Evolutionary conservation across 805 yeast species (phyloP).

Genomic region (Candida ficus): DNA sequence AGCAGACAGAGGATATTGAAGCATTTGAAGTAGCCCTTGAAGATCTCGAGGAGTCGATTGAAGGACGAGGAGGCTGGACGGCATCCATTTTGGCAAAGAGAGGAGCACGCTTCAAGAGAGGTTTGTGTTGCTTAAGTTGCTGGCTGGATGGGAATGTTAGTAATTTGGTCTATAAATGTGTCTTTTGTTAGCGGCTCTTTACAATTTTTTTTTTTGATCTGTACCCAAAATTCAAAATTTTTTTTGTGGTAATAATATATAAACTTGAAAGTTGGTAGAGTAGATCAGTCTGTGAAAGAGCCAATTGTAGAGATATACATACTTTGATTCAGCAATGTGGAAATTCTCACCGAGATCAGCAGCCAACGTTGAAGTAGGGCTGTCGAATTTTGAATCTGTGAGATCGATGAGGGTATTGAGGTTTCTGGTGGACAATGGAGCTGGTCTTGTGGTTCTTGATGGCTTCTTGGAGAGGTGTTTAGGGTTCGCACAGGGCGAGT

Average conservation of each 20-base stretch:
- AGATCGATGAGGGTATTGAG: constrained; percentile 17
- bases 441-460: constrained; percentile 7
- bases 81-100: constrained; percentile 5
- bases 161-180: background rate
- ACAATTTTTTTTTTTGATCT: background rate
- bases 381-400: constrained; percentile 31
- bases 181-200: background rate
- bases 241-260: no score
- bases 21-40: constrained; percentile 21
- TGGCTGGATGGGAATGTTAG: background rate
- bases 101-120: constrained; percentile 1
- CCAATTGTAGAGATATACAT: constrained; percentile 10
- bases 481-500: constrained; percentile 24
- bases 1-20: constrained; percentile 20
- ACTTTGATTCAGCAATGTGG: constrained; percentile 24
- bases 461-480: constrained; percentile 13
- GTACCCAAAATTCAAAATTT: no score
- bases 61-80: constrained; percentile 9
- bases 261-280: no score
- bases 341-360: constrained; percentile 34
- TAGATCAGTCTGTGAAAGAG: no score
- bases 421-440: constrained; percentile 12
- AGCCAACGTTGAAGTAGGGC: constrained; percentile 35
- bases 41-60: constrained; percentile 7
- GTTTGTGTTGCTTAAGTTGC: background rate